Base-by-base conservation (phyloP, 306 rosid genomes). In the Begonia loranthoides region DNA sequence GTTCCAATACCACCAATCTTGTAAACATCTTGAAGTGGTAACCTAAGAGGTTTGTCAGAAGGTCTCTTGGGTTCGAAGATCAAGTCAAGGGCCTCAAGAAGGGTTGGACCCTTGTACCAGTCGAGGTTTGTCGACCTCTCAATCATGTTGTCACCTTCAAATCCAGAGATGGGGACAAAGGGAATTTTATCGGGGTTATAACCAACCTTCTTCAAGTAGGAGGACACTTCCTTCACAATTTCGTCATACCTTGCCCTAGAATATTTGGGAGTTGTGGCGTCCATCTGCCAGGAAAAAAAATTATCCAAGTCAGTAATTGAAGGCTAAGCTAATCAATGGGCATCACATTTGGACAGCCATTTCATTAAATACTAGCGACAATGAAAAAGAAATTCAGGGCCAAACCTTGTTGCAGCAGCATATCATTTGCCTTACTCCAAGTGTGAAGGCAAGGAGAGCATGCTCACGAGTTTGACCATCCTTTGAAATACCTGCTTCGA, bases 61-160 rank as follows among this genome's bases (percentile, higher is more conserved):
- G 96, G 96, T 53, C 96, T 78, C 79, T 83, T 87, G 10, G 96
- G 96, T 70, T 87, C 96, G 0, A 49, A 52, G 66, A 87, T 63
- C 65, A 52, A 13, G 69, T 87, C 96, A 41, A 87, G 96, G 17
- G 96, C 94, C 48, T 83, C 94, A 15, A 87, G 94, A 55, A 87
- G 90, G 45, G 94, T 87, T 15, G 96, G 96, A 6, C 96, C 96
- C 87, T 87, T 87, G 77, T 87, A 87, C 96, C 96, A 87, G 68
- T 87, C 96, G 11, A 87, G 94, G 74, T 87, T 87, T 24, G 83
- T 83, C 10, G 94, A 83, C 67, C 92, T 72, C 76, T 87, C 89
- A 47, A 87, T 87, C 96, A 87, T 82, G 75, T 87, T 87, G 52
- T 87, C 93, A 24, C 95, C 95, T 66, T 87, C 95, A 63, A 87